A percentile compares a stretch with the other conserved stretches of the same genome.
Conservation (phyloP, 257 asterid genomes). For the Linderniella brevidens region DNA sequence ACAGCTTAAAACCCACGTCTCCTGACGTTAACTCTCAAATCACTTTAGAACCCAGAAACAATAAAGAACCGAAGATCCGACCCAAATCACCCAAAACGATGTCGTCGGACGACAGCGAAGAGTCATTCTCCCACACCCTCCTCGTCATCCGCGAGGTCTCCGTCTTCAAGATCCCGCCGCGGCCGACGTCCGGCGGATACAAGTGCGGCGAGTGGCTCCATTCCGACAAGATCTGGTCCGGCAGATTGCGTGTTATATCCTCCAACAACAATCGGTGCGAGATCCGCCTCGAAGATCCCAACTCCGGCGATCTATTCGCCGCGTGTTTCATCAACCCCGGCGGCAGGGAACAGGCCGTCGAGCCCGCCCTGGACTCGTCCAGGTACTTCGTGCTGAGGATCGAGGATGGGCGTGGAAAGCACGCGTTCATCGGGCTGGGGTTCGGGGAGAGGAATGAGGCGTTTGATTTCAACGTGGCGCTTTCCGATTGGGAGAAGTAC, state of each 20-base stretch:
- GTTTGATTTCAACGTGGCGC: slow-evolving; percentile 81
- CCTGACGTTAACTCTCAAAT: too few relatives aligned
- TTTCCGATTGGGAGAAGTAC: slow-evolving; percentile 89
- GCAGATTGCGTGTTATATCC: slow-evolving; percentile 80
- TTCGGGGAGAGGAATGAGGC: slow-evolving; percentile 93
- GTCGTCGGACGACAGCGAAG: slow-evolving; percentile 80
- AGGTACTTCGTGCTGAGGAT: slow-evolving; percentile 83
- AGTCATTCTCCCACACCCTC: slow-evolving; percentile 84
- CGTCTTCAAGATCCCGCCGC: slow-evolving; percentile 91
- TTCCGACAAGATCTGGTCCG: slow-evolving; percentile 97
- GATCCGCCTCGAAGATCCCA: slow-evolving; percentile 93
- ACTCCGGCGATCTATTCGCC: slow-evolving; percentile 84
- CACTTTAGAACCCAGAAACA: too few relatives aligned
- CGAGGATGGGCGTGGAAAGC: slow-evolving; percentile 88
- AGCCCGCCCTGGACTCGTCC: slow-evolving; percentile 78
- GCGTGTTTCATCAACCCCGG: slow-evolving; percentile 86
- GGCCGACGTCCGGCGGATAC: slow-evolving; percentile 92
- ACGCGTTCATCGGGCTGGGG: slow-evolving; percentile 84
- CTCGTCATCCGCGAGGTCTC: slow-evolving; percentile 91
- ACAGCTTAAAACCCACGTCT: too few relatives aligned
- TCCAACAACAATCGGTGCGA: slow-evolving; percentile 55
- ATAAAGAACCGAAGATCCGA: too few relatives aligned
- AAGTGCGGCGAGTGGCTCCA: slow-evolving; percentile 99
- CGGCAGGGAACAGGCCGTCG: slow-evolving; percentile 79
- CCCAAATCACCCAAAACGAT: slow-evolving; percentile 6